Evolutionary conservation across 2,329 filamentous ascomycete genomes (phyloP).

Genomic region (Didymella arachidicola): DNA sequence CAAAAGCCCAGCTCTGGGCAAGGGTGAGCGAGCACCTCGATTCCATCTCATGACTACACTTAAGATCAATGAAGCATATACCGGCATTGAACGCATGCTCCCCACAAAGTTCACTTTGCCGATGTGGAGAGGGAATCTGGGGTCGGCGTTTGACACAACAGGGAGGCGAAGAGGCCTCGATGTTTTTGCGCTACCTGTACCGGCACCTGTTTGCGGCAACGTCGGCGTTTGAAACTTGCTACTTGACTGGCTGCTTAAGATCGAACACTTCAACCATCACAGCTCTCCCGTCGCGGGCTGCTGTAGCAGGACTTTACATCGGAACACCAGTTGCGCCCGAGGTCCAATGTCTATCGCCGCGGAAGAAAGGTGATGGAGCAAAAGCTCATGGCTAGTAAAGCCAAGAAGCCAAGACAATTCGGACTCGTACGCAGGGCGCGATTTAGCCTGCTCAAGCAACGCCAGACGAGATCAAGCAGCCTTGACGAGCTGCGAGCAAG

Average conservation of each 20-base stretch:
- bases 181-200: conserved; percentile 4
- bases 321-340: neutral
- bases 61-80: conserved; percentile 21
- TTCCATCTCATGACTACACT: neutral
- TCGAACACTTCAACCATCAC: neutral
- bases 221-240: conserved; percentile 18
- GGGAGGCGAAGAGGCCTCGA: conserved; percentile 9
- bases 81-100: neutral
- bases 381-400: neutral
- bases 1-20: neutral
- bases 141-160: conserved; percentile 31
- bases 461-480: conserved; percentile 17
- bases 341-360: neutral
- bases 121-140: conserved; percentile 24
- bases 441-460: conserved; percentile 11
- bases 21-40: conserved; percentile 1
- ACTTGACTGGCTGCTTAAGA: neutral
- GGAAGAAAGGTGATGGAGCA: neutral
- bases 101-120: conserved; percentile 4
- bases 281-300: conserved; percentile 1
- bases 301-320: neutral
- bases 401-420: conserved; percentile 13
- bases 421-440: neutral
- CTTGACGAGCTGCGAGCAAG: conserved; percentile 1
- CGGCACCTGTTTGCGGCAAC: conserved; percentile 7